These are phyloP conservation scores for Nigrospora oryzae DNA, from an alignment of 2,329 filamentous ascomycete genomes.

Conservation along the genomic window DNA sequence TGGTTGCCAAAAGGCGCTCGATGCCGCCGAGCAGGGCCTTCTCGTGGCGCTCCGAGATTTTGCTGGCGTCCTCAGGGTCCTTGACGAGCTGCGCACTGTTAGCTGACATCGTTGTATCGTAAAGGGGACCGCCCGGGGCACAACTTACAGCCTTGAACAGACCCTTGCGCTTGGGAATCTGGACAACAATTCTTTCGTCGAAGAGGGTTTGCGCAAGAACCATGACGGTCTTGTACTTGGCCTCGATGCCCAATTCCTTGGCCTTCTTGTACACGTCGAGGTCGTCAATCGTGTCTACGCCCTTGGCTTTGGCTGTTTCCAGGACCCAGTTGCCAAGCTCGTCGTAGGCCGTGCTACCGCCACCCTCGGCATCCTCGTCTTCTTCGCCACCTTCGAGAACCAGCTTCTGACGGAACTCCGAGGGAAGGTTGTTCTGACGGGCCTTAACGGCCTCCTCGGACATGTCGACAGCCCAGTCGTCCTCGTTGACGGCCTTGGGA, in stretches of 20 bases:
- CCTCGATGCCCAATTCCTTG: constrained; percentile 88
- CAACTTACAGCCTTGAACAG: constrained; percentile 77
- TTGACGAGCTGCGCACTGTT: constrained; percentile 55
- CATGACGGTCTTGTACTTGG: constrained; percentile 86
- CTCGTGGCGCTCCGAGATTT: constrained; percentile 75
- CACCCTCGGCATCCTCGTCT: constrained; percentile 71
- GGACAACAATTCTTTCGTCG: constrained; percentile 77
- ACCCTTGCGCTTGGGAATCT: constrained; percentile 73
- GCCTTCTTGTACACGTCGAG: constrained; percentile 94
- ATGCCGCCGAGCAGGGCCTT: constrained; percentile 93
- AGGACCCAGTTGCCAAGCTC: constrained; percentile 90
- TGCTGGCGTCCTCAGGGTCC: constrained; percentile 5
- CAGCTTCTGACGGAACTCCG: constrained; percentile 87
- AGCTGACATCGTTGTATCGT: background rate
- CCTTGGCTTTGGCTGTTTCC: constrained; percentile 61
- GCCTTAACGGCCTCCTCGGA: constrained; percentile 92
- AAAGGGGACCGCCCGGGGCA: background rate
- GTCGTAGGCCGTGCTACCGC: constrained; percentile 73
- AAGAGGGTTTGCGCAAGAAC: constrained; percentile 93
- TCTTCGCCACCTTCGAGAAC: constrained; percentile 70
- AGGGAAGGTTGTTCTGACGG: constrained; percentile 86
- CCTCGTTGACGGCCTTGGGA: constrained; percentile 63
- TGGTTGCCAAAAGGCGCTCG: constrained; percentile 73
- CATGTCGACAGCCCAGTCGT: constrained; percentile 94
- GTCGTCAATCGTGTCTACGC: constrained; percentile 73